Conservation (phyloP, 2,329 filamentous ascomycete species). For the Fusarium sp. region DNA sequence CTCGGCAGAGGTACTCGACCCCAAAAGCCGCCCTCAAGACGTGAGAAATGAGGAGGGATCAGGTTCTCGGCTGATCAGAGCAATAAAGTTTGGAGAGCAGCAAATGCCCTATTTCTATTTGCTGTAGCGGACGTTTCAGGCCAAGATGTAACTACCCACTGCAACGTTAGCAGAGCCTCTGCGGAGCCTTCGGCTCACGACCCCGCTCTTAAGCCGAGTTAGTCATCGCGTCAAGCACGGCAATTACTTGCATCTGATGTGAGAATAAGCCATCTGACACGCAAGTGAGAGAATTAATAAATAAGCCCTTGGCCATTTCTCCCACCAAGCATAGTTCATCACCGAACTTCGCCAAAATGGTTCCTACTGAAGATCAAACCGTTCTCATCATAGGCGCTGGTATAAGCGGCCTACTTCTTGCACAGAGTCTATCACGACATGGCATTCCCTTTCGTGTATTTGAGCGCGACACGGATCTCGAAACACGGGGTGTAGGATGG, state of each 20-base stretch:
- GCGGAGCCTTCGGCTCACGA: background rate
- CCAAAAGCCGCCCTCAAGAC: background rate
- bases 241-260: background rate
- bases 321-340: fast-evolving
- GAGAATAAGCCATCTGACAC: background rate
- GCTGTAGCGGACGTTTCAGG: background rate
- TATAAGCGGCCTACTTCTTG: slow-evolving; percentile 50
- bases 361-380: slow-evolving; percentile 8
- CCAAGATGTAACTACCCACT: background rate
- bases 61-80: background rate
- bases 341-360: background rate
- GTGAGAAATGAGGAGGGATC: background rate
- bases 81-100: background rate
- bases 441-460: slow-evolving; percentile 58
- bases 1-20: background rate
- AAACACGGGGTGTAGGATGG: slow-evolving; percentile 64
- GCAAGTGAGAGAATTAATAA: background rate
- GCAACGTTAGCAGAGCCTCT: background rate
- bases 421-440: slow-evolving; percentile 46
- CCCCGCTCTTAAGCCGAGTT: background rate
- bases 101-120: fast-evolving
- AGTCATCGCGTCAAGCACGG: background rate
- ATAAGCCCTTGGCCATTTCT: fast-evolving
- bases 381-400: slow-evolving; percentile 51
- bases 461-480: slow-evolving; percentile 60